Base-by-base conservation (phyloP, 768 basidiomycete species). In the Astraeus odoratus region DNA sequence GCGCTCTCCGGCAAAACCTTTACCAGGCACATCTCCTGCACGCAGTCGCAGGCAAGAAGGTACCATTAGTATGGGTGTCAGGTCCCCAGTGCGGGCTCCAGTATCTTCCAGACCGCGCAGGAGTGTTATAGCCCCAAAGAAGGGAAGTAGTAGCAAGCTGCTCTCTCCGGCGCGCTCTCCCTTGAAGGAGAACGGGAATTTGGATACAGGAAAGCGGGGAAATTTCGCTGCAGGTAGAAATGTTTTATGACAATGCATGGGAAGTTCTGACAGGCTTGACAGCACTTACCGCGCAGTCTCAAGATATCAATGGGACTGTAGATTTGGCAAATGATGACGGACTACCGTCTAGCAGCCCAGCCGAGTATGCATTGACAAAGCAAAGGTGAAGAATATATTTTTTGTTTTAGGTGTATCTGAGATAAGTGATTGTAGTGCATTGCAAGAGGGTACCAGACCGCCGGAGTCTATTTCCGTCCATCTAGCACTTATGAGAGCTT, bases 391-490 rank as follows among this genome's bases (percentile, higher is more conserved):
- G n/a, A n/a, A n/a, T n/a, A n/a, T n/a, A n/a, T n/a, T n/a, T n/a
- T n/a, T n/a, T n/a, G n/a, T n/a, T n/a, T n/a, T n/a, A 19, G 44
- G 34, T 10, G 51, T 38, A 48, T 46, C 33, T 38, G 12, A 23
- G 3, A 44, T 41, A 7, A 39, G 43, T 4, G 35, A 16, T 13
- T 4, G 19, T 36, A 16, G 10, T 36, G 36, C 8, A 34, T 26
- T 60, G 19, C 51, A 52, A 19, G 50, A 52, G 13, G 58, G 58
- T 19, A 27, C 51, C 20, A 51, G 22, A n/a, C 42, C 44, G 8
- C 56, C 59, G 0, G 57, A 61, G 33, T 63, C 60, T 18, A 61
- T 61, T 27, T 61, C 60, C 1, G 57, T 51, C 8, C 61, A 61
- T 43, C 16, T 62, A 20, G 61, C 53, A 29, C 35, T 51, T 15